Evolutionary conservation across 140 eudicot genomes (phyloP), one percentile per base, ranked within the genome.

Genomic region (Senecio squalidus): DNA sequence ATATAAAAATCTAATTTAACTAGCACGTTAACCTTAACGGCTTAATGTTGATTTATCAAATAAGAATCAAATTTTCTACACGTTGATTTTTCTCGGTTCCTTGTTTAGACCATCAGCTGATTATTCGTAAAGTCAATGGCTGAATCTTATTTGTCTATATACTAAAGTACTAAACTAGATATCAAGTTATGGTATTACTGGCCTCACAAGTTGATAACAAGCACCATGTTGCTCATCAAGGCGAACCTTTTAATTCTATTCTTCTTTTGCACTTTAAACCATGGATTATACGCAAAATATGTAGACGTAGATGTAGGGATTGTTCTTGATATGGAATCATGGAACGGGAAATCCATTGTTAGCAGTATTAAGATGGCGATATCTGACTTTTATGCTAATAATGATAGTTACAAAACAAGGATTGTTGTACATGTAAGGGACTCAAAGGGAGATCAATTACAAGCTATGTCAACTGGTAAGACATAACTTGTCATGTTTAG

Each of bases 251-350:
- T 24, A 14, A 4, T 53, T 46, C 18, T 64, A 34, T 1, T 38
- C 50, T 4, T 51, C 20, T 41, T 17, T 20, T 39, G 56, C 27
- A 5, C 14, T 6, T 22, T 54, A 16, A 39, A 21, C 48, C 41
- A 38, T 52, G 51, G 0, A 38, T 9, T 57, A 53, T 39, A 16
- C 27, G 24, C 25, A 16, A 40, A 22, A n/a, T 22, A 14, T 46
- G 31, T 15, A n/a, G 31, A 26, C 29, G 64, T 24, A 64, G 61
- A 24, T 40, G 71, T 66, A 0, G 83, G 83, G 11, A 60, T 67
- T 27, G 52, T 77, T 28, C 68, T 73, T 10, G 69, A 77, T 39
- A 77, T 67, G 83, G 75, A 57, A 14, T 45, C 73, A 31, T 41
- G 24, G 47, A 5, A 38, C 3, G 79, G 75, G 30, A 67, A 72